Base-by-base conservation (phyloP, 768 basidiomycete species). In the Psilocybe tampanensis region DNA sequence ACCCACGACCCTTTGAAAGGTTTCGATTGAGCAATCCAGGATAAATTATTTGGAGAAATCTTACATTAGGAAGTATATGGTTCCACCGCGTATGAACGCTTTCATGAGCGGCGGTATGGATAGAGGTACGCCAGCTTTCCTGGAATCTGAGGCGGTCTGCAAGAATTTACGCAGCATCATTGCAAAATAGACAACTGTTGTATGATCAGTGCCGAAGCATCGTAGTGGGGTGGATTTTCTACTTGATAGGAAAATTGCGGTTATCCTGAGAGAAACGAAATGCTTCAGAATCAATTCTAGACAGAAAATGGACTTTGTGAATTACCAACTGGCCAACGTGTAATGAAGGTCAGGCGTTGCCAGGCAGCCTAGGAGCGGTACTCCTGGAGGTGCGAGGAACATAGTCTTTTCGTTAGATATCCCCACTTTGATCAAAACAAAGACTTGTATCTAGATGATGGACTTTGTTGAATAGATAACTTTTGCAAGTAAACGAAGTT, bases 71-170 rank as follows among this genome's bases (percentile, higher is more conserved):
- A 52, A 52, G 36, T 42, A 52, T 8, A 29, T n/a, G 15, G 41
- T 52, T 15, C 52, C 52, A 23, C 33, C 42, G 24, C 52, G n/a
- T 11, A 53, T 41, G 19, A 53, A 44, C 15, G 52, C 52, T 32
- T 53, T 42, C 52, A 53, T 53, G 41, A 44, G 42, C n/a, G 52
- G 52, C n/a, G 52, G 42, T 12, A 53, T 44, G 11, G 18, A 18
- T 13, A 53, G 15, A 4, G n/a, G 42, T 8, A 26, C 42, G 8
- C 42, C 52, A 12, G 18, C 22, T 21, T 17, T 3, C 18, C 26
- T 11, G 5, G 52, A 23, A 12, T 18, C 29, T 12, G 6, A 12
- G n/a, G 32, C 42, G 9, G 43, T 29, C 29, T 32, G 42, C 41
- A 18, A 32, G 29, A 42, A 53, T 21, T 29, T 44, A 4, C 15